A percentile compares a stretch with the other conserved stretches of the same genome.
Evolutionary conservation across 2,329 filamentous ascomycete species (phyloP).

Genomic region (Xylaria hypoxylon): DNA sequence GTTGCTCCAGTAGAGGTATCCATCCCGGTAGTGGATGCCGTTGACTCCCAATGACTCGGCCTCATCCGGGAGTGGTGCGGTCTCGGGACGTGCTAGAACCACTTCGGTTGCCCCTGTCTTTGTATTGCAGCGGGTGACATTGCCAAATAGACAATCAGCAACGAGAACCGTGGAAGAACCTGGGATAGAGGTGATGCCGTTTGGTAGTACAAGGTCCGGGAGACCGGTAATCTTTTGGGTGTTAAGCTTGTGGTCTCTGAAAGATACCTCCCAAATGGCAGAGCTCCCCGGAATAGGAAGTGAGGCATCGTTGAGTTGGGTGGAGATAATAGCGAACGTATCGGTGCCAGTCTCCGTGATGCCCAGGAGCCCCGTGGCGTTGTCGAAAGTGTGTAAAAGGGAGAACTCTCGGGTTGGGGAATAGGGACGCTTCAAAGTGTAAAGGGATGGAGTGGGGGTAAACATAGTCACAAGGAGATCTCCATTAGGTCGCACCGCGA

Average conservation of each 20-base stretch:
- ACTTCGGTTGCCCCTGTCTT: constrained; percentile 37
- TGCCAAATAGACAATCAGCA: constrained; percentile 46
- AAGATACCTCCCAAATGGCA: constrained; percentile 41
- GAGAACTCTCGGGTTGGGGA: constrained; percentile 38
- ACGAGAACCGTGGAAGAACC: constrained; percentile 42
- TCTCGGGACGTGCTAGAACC: constrained; percentile 42
- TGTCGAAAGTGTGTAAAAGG: constrained; percentile 48
- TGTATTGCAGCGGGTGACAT: constrained; percentile 47
- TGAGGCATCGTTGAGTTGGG: constrained; percentile 25
- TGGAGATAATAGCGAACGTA: constrained; percentile 42
- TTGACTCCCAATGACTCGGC: constrained; percentile 44
- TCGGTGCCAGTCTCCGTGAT: constrained; percentile 50
- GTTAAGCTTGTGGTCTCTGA: constrained; percentile 15
- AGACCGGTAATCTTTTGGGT: constrained; percentile 41
- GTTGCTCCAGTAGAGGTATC: constrained; percentile 49
- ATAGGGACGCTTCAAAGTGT: constrained; percentile 48
- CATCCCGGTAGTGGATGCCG: constrained; percentile 45
- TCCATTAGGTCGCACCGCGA: constrained; percentile 50
- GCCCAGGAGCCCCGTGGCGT: constrained; percentile 46
- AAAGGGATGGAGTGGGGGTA: constrained; percentile 45
- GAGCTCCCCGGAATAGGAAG: constrained; percentile 32
- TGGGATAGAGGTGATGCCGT: constrained; percentile 45
- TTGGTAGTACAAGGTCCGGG: constrained; percentile 41
- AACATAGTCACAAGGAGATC: constrained; percentile 51
- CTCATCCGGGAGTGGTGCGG: constrained; percentile 38